A percentile compares a stretch with the other conserved stretches of the same genome.
Evolutionary conservation across 2,329 filamentous ascomycete species (phyloP).

Genomic region (Sclerotinia nivalis): DNA sequence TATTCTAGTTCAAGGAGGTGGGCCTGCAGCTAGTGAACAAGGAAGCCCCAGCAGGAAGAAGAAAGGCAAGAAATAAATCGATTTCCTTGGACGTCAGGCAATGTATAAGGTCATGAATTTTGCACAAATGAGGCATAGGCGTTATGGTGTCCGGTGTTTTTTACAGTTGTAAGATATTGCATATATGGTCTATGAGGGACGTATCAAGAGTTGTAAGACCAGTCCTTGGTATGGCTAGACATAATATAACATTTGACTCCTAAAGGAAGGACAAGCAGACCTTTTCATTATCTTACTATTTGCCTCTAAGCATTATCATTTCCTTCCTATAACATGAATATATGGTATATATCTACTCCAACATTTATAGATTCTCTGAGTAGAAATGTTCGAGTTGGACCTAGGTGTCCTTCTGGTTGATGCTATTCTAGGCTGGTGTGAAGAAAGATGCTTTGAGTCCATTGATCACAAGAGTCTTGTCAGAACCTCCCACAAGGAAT

Average conservation of each 20-base stretch:
- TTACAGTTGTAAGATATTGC: conserved; percentile 17
- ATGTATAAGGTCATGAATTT: conserved; percentile 21
- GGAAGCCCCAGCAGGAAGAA: conserved; percentile 55
- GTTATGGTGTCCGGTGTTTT: conserved; percentile 18
- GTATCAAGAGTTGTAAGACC: neutral
- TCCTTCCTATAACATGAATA: neutral
- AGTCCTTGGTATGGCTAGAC: neutral
- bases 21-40: conserved; percentile 30
- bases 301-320: neutral
- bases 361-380: neutral
- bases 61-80: conserved; percentile 62
- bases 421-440: neutral
- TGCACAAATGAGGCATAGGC: conserved; percentile 11
- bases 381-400: neutral
- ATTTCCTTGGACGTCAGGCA: neutral
- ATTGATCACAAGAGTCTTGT: neutral
- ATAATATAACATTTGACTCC: neutral
- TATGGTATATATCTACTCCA: neutral
- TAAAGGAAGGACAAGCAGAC: neutral
- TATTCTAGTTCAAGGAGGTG: conserved; percentile 67
- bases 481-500: conserved; percentile 2
- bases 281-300: neutral
- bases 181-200: neutral
- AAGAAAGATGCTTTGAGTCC: neutral
- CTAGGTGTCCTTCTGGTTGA: neutral